phyloP scores from a whole-genome alignment of 495 filamentous ascomycete species.

The Podospora pseudoanserina region DNA sequence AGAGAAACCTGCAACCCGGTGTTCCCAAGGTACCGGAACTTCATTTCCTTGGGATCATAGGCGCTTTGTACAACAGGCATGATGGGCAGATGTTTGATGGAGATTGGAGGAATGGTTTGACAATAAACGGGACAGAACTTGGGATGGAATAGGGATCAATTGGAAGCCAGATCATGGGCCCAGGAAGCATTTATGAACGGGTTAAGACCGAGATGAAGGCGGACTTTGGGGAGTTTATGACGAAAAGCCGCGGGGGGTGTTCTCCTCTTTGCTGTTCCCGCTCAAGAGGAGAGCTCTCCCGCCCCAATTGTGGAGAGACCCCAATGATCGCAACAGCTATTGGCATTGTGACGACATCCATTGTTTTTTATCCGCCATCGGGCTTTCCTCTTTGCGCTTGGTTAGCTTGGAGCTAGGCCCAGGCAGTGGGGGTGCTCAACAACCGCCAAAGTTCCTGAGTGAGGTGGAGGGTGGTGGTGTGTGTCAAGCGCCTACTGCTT shows the following conservation, averaged over 20 bases:
- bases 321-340: constrained; percentile 21
- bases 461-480: neutral
- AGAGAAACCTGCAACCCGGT: constrained; percentile 67
- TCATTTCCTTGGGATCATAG: constrained; percentile 56
- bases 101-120: neutral
- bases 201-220: neutral
- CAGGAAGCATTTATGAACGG: neutral
- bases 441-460: neutral
- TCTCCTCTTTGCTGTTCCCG: neutral
- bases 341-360: constrained; percentile 28
- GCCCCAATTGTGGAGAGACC: constrained; percentile 13
- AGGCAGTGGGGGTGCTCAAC: neutral
- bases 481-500: neutral
- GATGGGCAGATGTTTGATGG: constrained; percentile 11
- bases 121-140: neutral
- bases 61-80: constrained; percentile 35
- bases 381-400: neutral
- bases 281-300: neutral
- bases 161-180: neutral
- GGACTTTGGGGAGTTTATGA: constrained; percentile 12
- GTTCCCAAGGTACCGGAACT: constrained; percentile 65
- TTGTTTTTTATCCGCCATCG: constrained; percentile 14
- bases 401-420: neutral
- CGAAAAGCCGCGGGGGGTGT: neutral
- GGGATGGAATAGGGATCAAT: neutral